Conservation (phyloP, 163 green algal species). For the Coccomyxa subellipsoidea region DNA sequence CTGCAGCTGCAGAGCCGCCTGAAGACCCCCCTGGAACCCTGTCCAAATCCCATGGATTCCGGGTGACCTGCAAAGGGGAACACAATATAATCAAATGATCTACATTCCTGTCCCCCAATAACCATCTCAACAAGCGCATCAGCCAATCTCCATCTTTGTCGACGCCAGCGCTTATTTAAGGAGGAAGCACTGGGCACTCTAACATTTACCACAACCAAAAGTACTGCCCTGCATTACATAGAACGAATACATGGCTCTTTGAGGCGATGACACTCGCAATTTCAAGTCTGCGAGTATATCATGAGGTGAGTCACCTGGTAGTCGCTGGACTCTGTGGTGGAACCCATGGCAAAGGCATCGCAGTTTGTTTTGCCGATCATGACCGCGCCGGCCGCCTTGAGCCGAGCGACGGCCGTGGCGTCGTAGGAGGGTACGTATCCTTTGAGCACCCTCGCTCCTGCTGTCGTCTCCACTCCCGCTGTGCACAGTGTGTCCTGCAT, state of each 20-base stretch:
- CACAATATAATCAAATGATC: no score
- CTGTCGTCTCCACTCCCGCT: conserved; percentile 78
- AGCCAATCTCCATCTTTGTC: no score
- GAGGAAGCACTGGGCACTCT: no score
- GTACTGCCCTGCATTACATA: no score
- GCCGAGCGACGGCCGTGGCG: conserved; percentile 71
- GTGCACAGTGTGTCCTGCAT: conserved; percentile 90
- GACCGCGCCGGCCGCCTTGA: conserved; percentile 75
- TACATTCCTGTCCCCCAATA: no score
- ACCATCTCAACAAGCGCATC: no score
- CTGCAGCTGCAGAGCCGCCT: conserved; percentile 91
- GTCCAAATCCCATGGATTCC: conserved; percentile 82
- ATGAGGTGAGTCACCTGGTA: no score
- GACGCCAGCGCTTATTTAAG: no score
- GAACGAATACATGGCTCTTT: no score
- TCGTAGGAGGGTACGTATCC: conserved; percentile 81
- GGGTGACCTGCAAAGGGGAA: conserved; percentile 51
- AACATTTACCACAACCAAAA: no score
- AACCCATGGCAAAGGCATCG: conserved; percentile 99
- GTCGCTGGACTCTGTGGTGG: conserved; percentile 81
- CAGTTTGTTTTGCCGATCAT: conserved; percentile 96
- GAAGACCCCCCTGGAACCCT: conserved; percentile 91
- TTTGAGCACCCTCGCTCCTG: conserved; percentile 65
- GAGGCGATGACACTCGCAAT: no score
- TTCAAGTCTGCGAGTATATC: no score